Evolutionary conservation across 768 basidiomycete species (phyloP).

Genomic region (Suillus sp.): DNA sequence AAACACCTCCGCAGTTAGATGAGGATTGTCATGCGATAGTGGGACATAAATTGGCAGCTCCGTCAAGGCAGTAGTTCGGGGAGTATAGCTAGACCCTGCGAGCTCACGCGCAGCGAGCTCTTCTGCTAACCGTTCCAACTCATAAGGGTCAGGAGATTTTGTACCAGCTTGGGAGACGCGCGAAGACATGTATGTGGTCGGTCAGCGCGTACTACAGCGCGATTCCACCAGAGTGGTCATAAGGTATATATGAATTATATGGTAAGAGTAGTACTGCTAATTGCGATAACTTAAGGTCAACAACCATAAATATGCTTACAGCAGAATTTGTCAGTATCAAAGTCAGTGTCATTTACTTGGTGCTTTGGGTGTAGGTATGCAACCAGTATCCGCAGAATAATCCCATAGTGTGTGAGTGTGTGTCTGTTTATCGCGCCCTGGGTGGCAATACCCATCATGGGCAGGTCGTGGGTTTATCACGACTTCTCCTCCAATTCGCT

Average conservation of each 20-base stretch:
- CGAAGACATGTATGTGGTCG: slow-evolving; percentile 9
- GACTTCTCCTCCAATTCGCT: slow-evolving; percentile 67
- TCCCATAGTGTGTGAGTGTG: not conserved
- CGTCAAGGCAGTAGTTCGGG: slow-evolving; percentile 17
- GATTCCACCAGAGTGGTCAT: slow-evolving; percentile 4
- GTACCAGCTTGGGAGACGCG: not conserved
- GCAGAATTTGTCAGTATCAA: not conserved
- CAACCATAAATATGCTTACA: not conserved
- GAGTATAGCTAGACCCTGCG: slow-evolving; percentile 14
- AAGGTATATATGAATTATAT: not conserved
- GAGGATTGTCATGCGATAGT: slow-evolving; percentile 78
- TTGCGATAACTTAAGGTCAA: not conserved
- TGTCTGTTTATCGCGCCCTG: not conserved
- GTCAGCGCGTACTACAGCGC: slow-evolving; percentile 6
- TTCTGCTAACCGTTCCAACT: slow-evolving; percentile 72
- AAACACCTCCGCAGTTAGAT: slow-evolving; percentile 69
- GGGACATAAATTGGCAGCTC: slow-evolving; percentile 68
- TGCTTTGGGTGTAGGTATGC: not conserved
- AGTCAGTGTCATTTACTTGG: not conserved
- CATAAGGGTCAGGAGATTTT: slow-evolving; percentile 52
- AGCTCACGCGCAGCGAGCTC: slow-evolving; percentile 64
- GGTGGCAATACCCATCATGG: not conserved
- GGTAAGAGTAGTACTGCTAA: not conserved
- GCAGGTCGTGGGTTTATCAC: slow-evolving; percentile 6
- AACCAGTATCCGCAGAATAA: not conserved